Percentiles rank a stretch among this genome's conserved stretches.
Conservation (phyloP, 139 green algal genomes). For the Yamagishiella unicocca region DNA sequence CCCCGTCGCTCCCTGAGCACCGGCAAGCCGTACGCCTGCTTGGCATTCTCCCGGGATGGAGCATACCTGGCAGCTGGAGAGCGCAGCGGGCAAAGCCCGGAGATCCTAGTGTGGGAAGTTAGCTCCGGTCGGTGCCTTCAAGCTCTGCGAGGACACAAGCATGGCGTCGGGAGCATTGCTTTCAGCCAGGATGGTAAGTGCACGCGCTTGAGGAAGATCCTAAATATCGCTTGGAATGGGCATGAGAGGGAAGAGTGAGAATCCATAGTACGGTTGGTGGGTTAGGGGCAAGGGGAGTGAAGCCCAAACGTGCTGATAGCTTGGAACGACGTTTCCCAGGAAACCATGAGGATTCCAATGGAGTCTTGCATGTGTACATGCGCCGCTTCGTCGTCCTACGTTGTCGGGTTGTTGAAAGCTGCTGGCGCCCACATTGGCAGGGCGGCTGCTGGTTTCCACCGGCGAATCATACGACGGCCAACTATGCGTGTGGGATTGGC, state of each 20-base stretch:
- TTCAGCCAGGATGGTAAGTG: conserved; percentile 64
- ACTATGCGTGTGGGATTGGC: conserved; percentile 66
- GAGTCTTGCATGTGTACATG: no score
- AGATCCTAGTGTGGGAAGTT: conserved; percentile 57
- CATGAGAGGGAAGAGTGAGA: no score
- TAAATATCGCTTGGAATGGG: no score
- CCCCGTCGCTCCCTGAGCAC: background rate
- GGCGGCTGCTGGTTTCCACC: conserved; percentile 52
- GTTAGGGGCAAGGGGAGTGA: no score
- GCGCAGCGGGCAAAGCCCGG: conserved; percentile 3
- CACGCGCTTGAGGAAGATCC: no score
- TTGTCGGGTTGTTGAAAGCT: no score
- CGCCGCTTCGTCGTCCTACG: no score
- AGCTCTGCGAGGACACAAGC: conserved; percentile 56
- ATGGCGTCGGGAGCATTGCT: conserved; percentile 49
- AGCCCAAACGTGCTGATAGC: no score
- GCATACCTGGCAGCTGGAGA: conserved; percentile 64
- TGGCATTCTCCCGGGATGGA: conserved; percentile 52
- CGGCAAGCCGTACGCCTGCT: conserved; percentile 27
- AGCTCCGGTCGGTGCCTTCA: conserved; percentile 26
- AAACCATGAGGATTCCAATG: no score
- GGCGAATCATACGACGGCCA: conserved; percentile 57
- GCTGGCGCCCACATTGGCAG: no score
- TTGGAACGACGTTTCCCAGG: no score
- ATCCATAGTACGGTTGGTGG: no score